Percentiles rank a stretch among this genome's conserved stretches.
phyloP scores from a whole-genome alignment of 495 filamentous ascomycete genomes.

The Aspergillus olivimuriae region DNA sequence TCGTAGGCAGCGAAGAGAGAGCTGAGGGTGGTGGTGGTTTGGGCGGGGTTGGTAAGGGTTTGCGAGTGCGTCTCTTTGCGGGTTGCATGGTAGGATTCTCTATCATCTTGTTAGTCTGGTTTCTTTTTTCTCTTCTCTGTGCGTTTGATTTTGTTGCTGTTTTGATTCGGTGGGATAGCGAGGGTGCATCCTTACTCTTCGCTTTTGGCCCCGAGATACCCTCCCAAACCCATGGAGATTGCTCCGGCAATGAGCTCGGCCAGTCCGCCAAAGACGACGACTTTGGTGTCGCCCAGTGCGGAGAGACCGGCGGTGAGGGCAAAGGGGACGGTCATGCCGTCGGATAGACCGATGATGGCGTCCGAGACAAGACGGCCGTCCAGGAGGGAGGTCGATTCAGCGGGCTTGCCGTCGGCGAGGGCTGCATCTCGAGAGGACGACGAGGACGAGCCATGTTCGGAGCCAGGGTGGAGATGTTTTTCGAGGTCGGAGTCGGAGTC shows the following conservation, averaged over 20 bases:
- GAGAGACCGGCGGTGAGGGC: conserved; percentile 53
- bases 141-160: neutral
- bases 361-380: conserved; percentile 51
- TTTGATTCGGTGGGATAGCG: neutral
- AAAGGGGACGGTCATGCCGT: conserved; percentile 57
- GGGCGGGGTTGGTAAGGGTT: conserved; percentile 30
- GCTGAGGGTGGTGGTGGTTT: conserved; percentile 33
- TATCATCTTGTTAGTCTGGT: no score
- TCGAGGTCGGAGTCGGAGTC: conserved; percentile 27
- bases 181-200: conserved; percentile 46
- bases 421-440: conserved; percentile 10
- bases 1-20: conserved; percentile 52
- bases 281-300: conserved; percentile 45
- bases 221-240: conserved; percentile 54
- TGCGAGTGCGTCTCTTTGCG: conserved; percentile 38
- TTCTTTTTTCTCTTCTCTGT: no score
- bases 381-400: conserved; percentile 14
- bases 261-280: conserved; percentile 53
- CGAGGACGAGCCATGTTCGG: conserved; percentile 9
- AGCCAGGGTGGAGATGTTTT: conserved; percentile 5
- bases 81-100: conserved; percentile 48
- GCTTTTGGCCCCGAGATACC: conserved; percentile 61
- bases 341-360: conserved; percentile 55
- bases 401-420: conserved; percentile 11
- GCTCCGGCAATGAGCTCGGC: conserved; percentile 54